Evolutionary conservation across 2,329 filamentous ascomycete genomes (phyloP).

Genomic region (Hypoxylon sp.): DNA sequence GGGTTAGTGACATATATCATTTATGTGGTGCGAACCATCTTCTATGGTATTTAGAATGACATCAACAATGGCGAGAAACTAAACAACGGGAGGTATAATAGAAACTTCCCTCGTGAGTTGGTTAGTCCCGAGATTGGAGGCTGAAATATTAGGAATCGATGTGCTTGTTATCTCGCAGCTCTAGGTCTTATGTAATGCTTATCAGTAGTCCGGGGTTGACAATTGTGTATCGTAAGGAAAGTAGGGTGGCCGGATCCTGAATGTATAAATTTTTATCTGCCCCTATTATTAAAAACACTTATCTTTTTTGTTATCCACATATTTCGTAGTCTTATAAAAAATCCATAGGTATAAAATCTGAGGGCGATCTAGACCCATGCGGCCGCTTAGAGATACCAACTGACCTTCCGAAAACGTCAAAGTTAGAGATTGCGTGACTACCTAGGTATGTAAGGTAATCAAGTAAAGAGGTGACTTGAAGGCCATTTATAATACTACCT

Average conservation of each 20-base stretch:
- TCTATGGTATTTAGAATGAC: neutral
- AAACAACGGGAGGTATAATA: neutral
- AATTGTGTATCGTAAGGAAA: neutral
- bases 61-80: neutral
- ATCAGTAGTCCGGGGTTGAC: neutral
- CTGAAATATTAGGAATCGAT: neutral
- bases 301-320: neutral
- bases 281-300: neutral
- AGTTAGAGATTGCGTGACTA: constrained; percentile 32
- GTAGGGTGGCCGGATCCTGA: neutral
- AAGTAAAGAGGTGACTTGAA: constrained; percentile 15
- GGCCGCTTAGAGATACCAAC: constrained; percentile 33
- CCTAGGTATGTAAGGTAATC: constrained; percentile 14
- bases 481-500: constrained; percentile 18
- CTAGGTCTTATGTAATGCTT: too few species aligned
- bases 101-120: neutral
- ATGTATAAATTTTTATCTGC: neutral
- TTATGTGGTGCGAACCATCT: neutral
- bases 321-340: neutral
- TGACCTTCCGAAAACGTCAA: constrained; percentile 42
- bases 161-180: neutral
- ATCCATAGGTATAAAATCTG: constrained; percentile 7
- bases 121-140: neutral
- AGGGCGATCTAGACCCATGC: constrained; percentile 34
- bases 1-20: neutral